Base-by-base conservation (phyloP, 371 early-diverging fungal species). In the Syncephalis plumigaleata region DNA sequence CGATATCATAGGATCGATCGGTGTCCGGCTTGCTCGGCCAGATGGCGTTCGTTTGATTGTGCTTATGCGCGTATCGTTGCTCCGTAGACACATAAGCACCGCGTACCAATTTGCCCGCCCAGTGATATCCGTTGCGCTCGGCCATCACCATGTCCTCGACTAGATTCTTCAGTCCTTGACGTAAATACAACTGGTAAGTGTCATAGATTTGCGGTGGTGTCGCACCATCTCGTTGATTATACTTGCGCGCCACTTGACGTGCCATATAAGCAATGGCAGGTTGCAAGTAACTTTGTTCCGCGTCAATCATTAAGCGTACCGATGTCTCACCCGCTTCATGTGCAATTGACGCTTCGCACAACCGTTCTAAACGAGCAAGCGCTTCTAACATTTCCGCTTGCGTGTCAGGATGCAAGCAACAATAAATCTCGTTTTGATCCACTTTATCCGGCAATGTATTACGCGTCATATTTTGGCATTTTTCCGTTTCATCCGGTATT, bases 141-240 rank as follows among this genome's bases (percentile, higher is more conserved):
- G 84, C 70, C 18, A 73, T 63, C 47, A 74, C 79, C 38, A 70
- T 67, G 66, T 92, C 90, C 43, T 64, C 57, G 49, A 67, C 53
- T 46, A 96, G 65, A 52, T 81, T 74, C 39, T 59, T 58, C 31
- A 64, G 58, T 2, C 82, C 68, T 47, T 81, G 79, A 55, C 79
- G 78, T 18, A 87, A 79, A 63, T 94, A 96, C 85, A 93, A 82
- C 70, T 96, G 97, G 62, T 91, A 81, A 9, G 96, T 96, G 65
- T 88, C 89, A 68, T 71, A 91, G 27, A 94, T 66, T 25, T 87
- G 68, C 3, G 85, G 82, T n/a, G n/a, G n/a, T 0, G 56, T 54
- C 9, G 51, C 60, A 27, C 55, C 52, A 8, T 58, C 61, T 9
- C 42, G 31, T 25, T 65, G 54, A 61, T 92, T 91, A 61, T 68